A percentile compares a stretch with the other conserved stretches of the same genome.
These are phyloP conservation scores for Nematodospora anomalae DNA, from an alignment of 1,139 yeast genomes.

Conservation along the genomic window DNA sequence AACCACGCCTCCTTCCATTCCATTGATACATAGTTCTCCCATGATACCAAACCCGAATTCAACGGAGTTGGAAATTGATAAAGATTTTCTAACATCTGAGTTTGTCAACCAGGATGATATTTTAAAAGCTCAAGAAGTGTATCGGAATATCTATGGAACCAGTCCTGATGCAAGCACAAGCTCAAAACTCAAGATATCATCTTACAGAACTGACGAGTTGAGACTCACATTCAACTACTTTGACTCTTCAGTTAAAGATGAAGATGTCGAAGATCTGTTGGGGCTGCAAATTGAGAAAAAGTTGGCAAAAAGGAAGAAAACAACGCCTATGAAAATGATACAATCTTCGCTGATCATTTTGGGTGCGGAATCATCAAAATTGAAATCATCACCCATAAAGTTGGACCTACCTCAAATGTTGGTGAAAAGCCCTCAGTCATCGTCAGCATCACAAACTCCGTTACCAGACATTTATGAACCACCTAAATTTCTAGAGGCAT, in stretches of 20 bases:
- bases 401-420: not conserved
- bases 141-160: slow-evolving; percentile 14
- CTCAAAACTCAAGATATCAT: not conserved
- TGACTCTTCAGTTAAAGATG: slow-evolving; percentile 1
- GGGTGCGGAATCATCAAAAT: not conserved
- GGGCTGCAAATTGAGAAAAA: not conserved
- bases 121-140: slow-evolving; percentile 11
- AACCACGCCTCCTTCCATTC: not conserved
- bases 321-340: not conserved
- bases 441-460: not conserved
- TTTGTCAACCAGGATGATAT: slow-evolving; percentile 15
- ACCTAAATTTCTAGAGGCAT: not conserved
- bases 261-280: slow-evolving; percentile 1
- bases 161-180: slow-evolving; percentile 9
- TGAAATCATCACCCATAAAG: not conserved
- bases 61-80: slow-evolving; percentile 19
- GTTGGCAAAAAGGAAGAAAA: not conserved
- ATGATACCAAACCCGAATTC: slow-evolving; percentile 4
- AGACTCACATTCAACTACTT: not conserved
- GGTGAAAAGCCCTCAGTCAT: not conserved
- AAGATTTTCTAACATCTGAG: slow-evolving; percentile 24
- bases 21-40: slow-evolving; percentile 12
- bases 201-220: not conserved
- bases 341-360: not conserved
- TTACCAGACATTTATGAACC: not conserved